phyloP scores from a whole-genome alignment of 192 early-diverging fungal species.

The Paraglomus brasilianum region DNA sequence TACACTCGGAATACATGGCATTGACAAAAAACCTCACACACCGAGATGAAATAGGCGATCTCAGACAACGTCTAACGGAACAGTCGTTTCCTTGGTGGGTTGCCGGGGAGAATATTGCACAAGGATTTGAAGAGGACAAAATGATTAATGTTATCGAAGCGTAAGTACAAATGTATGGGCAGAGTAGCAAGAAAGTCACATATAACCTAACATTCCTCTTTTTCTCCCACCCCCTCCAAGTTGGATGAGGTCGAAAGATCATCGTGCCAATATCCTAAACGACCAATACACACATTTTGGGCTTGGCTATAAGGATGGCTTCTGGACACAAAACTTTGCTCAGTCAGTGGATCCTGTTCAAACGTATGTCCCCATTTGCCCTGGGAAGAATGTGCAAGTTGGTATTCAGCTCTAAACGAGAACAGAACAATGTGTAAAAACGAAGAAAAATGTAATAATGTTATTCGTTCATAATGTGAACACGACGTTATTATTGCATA shows the following conservation, averaged over 20 bases:
- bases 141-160: not conserved
- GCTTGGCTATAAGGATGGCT: slow-evolving; percentile 30
- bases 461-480: no score
- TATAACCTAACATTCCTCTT: not conserved
- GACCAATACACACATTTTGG: slow-evolving; percentile 47
- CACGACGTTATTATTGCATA: no score
- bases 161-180: not conserved
- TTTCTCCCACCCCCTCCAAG: not conserved
- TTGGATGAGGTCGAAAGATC: slow-evolving; percentile 51
- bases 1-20: slow-evolving; percentile 25
- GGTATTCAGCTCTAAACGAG: no score
- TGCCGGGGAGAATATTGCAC: slow-evolving; percentile 12
- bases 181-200: not conserved
- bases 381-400: not conserved
- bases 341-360: not conserved
- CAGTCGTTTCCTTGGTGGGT: slow-evolving; percentile 21
- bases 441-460: no score
- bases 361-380: not conserved
- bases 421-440: no score
- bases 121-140: not conserved
- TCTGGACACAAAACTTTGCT: slow-evolving; percentile 27
- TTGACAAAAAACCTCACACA: slow-evolving; percentile 16
- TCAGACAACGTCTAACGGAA: not conserved
- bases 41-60: not conserved
- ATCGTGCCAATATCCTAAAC: slow-evolving; percentile 49